Evolutionary conservation across 306 rosid genomes (phyloP).

Genomic region (Castanea sativa): DNA sequence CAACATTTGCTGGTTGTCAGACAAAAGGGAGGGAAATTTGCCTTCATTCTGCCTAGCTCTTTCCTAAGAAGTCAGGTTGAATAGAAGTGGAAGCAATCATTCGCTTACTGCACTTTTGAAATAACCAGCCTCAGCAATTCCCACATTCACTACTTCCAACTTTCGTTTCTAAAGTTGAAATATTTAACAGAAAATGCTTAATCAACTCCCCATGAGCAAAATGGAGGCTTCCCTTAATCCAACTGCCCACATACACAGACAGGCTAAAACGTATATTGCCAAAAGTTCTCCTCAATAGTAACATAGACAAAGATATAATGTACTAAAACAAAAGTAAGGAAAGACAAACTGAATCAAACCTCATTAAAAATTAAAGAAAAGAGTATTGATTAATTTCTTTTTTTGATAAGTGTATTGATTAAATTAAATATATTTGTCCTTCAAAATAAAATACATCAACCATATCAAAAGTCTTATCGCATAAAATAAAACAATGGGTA

Average conservation of each 20-base stretch:
- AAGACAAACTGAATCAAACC: too few relatives aligned
- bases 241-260: slow-evolving; percentile 1
- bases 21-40: neutral
- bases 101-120: slow-evolving; percentile 1
- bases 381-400: too few relatives aligned
- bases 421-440: too few relatives aligned
- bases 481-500: too few relatives aligned
- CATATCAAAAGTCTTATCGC: too few relatives aligned
- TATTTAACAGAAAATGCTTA: neutral
- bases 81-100: neutral
- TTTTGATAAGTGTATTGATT: too few relatives aligned
- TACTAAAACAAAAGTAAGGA: too few relatives aligned
- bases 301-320: neutral
- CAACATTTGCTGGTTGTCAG: neutral
- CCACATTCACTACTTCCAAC: slow-evolving; percentile 1
- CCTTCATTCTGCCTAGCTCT: slow-evolving; percentile 6
- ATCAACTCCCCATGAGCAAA: neutral
- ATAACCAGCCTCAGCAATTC: slow-evolving; percentile 1
- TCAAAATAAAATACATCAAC: too few relatives aligned
- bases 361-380: too few relatives aligned
- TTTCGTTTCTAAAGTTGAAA: neutral
- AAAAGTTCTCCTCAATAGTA: neutral
- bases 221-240: neutral
- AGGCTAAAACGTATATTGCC: neutral
- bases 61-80: neutral